Evolutionary conservation across 1,284 basidiomycete genomes (phyloP), one percentile per base, ranked within the genome.

Genomic region (Trametes pubescens): DNA sequence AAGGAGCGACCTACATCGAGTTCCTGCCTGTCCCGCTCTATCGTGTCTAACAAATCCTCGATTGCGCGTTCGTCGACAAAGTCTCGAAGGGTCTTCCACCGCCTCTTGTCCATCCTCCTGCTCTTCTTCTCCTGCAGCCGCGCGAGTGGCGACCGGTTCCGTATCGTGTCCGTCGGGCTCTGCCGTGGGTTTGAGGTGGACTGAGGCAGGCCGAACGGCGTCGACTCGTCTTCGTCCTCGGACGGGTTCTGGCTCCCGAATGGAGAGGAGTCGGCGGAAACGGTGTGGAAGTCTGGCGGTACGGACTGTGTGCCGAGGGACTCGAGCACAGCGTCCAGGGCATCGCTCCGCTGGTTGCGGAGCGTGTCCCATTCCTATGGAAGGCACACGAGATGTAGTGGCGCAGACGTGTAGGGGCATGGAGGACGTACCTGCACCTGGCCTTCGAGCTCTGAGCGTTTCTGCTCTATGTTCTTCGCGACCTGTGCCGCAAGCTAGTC

Each of bases 41-140:
- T 85, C 2, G 80, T 81, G 59, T 93, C 92, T 55, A 90, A 72
- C 21, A 87, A 82, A 60, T 91, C 88, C 61, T 94, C 92, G 48
- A 94, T 88, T 10, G 86, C 88, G 37, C 86, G 82, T 69, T 93
- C 92, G 70, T 93, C 90, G 32, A 93, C 89, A 75, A 94, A 94
- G 72, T 93, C 91, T 35, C 92, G 82, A 49, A 94, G 71, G 0
- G 89, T 91, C 81, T 92, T 94, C 92, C 92, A 94, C 49, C 78
- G 80, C 44, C 79, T 81, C 61, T 87, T 79, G 66, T 91, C 88
- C 26, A 74, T 70, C 18, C 72, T 69, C 40, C 69, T 57, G 62
- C 70, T 78, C 48, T 70, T 71, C 56, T 73, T 71, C 38, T 74
- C 61, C 75, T 74, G 52, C 61, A 61, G 51, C 58, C 53, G 58